Base-by-base conservation (phyloP, 129 eudicot species). In the Arctium minus region DNA sequence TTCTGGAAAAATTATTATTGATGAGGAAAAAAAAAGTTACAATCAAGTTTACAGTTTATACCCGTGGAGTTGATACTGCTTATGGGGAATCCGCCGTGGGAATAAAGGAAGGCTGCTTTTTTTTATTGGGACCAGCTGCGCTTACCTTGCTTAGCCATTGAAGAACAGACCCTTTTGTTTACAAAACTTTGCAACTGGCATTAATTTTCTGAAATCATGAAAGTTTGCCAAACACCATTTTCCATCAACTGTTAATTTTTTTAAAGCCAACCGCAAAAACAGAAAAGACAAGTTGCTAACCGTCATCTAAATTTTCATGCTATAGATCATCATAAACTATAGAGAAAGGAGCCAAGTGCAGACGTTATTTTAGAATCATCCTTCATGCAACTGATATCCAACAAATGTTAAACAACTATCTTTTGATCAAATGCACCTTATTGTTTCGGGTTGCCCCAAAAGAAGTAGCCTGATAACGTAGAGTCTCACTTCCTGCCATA, bases 401-500 rank as follows among this genome's bases (percentile, higher is more conserved):
- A 56, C 10, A 7, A 44, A 72, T 18, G 6, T 40, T 68, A 8
- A 74, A 22, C 50, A 72, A 32, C 17, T 68, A 6, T n/a, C 56
- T 8, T 53, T 29, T 53, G 73, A 72, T 72, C 33, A 80, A 18
- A 62, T 29, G 80, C 74, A 96, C 99, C 99, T 96, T 96, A 78
- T 96, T 96, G 81, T 96, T 96, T 79, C 98, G 89, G 76, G 92
- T 89, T 30, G 91, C 89, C 35, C 99, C 99, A 90, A 88, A 96
- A 77, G 99, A 93, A 46, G 97, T 93, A 74, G 99, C 98, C 74
- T 93, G 98, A 83, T 88, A 93, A 22, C 98, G 97, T 35, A 96
- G 90, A 67, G 96, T 92, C 80, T 96, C 98, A 75, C 99, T 92
- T 79, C 98, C 99, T 22, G 99, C 98, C 99, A 96, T 96, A 48